Conservation (phyloP, 345 rosid species). For the Citrus reticulata region DNA sequence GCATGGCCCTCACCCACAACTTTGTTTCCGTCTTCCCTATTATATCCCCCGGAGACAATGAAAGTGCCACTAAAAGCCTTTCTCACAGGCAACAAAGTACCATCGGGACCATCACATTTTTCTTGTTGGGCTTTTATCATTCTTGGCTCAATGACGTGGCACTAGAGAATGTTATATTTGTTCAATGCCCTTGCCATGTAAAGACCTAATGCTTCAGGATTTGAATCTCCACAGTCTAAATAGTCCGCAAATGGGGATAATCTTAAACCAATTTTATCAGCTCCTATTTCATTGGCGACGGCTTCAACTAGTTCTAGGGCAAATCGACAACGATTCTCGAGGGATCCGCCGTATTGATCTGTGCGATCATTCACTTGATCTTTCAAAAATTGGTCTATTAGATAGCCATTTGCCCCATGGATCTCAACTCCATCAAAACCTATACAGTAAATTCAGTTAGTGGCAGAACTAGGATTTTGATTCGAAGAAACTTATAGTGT, state of each 20-base stretch:
- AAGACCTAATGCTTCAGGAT: conserved; percentile 60
- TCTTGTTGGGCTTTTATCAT: conserved; percentile 36
- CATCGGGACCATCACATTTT: conserved; percentile 18
- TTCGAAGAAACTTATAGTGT: too few species aligned
- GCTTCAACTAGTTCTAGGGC: conserved; percentile 31
- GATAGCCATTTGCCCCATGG: conserved; percentile 70
- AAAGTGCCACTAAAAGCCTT: conserved; percentile 64
- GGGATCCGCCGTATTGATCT: conserved; percentile 65
- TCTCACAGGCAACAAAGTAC: conserved; percentile 47
- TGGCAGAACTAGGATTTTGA: background rate
- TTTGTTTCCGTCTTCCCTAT: conserved; percentile 46
- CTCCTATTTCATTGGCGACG: background rate
- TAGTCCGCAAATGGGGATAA: conserved; percentile 56
- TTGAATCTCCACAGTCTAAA: conserved; percentile 50
- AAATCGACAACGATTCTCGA: conserved; percentile 62
- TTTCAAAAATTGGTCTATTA: conserved; percentile 69
- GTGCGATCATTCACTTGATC: conserved; percentile 73
- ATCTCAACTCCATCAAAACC: conserved; percentile 86
- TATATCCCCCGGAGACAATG: conserved; percentile 57
- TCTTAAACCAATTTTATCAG: conserved; percentile 58
- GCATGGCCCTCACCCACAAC: conserved; percentile 43
- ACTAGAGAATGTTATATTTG: conserved; percentile 45
- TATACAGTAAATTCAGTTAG: background rate
- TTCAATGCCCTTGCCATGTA: conserved; percentile 59
- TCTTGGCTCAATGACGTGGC: conserved; percentile 71